phyloP scores from a whole-genome alignment of 108 stramenopile species.

The Fragilariopsis cylindrus region DNA sequence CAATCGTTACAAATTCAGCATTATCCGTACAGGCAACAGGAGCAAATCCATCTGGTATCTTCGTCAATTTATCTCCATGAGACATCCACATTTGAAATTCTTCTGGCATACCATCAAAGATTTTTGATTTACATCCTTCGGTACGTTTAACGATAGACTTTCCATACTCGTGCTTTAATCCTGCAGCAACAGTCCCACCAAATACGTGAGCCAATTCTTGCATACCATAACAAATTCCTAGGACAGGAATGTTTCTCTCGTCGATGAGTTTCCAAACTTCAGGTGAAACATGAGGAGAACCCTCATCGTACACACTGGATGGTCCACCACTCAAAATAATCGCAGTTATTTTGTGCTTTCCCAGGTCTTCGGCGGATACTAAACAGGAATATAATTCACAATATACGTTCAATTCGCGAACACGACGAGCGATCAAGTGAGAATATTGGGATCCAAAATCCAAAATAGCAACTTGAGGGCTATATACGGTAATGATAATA shows the following conservation, averaged over 20 bases:
- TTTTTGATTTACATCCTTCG: slow-evolving; percentile 57
- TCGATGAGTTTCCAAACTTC: slow-evolving; percentile 94
- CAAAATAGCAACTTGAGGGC: slow-evolving; percentile 95
- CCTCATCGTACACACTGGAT: slow-evolving; percentile 91
- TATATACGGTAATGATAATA: slow-evolving; percentile 8
- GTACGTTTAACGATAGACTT: slow-evolving; percentile 81
- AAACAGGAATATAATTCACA: slow-evolving; percentile 97
- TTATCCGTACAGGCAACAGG: slow-evolving; percentile 79
- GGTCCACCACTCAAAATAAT: slow-evolving; percentile 97
- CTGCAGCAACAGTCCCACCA: slow-evolving; percentile 91
- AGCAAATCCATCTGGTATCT: slow-evolving; percentile 90
- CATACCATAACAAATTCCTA: slow-evolving; percentile 99
- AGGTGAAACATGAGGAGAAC: slow-evolving; percentile 90
- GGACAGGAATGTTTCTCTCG: slow-evolving; percentile 84
- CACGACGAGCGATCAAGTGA: slow-evolving; percentile 97
- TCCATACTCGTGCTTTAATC: slow-evolving; percentile 94
- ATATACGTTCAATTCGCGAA: slow-evolving; percentile 95
- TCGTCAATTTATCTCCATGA: slow-evolving; percentile 96
- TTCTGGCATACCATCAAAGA: slow-evolving; percentile 85
- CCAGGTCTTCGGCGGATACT: slow-evolving; percentile 81
- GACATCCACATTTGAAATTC: slow-evolving; percentile 98
- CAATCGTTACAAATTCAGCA: slow-evolving; percentile 92
- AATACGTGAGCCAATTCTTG: slow-evolving; percentile 88
- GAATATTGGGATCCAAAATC: slow-evolving; percentile 99
- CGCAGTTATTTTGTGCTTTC: slow-evolving; percentile 80